phyloP scores from a whole-genome alignment of 140 eudicot species.

The Bidens hawaiensis region DNA sequence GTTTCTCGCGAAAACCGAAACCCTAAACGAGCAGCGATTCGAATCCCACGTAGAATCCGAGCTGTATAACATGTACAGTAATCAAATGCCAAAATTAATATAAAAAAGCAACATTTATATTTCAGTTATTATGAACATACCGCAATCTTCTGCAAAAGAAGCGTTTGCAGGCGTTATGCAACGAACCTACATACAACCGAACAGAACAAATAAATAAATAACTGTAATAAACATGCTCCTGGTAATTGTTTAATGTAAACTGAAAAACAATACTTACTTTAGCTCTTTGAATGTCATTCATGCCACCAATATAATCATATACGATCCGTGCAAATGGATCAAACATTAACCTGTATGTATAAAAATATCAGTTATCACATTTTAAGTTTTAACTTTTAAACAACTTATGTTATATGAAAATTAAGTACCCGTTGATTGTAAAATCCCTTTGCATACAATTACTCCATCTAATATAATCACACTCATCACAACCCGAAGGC shows the following conservation, averaged over 20 bases:
- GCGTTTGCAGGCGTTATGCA: constrained; percentile 46
- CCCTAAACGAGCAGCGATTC: constrained; percentile 67
- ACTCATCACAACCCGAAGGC: constrained; percentile 41
- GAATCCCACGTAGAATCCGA: constrained; percentile 62
- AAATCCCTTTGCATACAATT: constrained; percentile 62
- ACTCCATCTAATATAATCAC: constrained; percentile 56
- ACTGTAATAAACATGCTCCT: neutral
- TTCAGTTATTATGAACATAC: constrained; percentile 24
- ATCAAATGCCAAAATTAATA: constrained; percentile 16
- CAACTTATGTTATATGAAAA: constrained; percentile 12
- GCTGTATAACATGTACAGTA: constrained; percentile 33
- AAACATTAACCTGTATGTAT: constrained; percentile 55
- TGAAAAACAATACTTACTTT: constrained; percentile 46
- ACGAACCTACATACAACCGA: constrained; percentile 41
- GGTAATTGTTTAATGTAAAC: constrained; percentile 6
- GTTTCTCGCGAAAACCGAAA: constrained; percentile 56
- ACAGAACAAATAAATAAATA: neutral
- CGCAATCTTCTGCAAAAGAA: constrained; percentile 65
- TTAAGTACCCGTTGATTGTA: constrained; percentile 57
- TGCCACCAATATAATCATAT: constrained; percentile 60
- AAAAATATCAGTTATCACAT: constrained; percentile 1
- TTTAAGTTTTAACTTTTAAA: no score
- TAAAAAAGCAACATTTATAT: neutral
- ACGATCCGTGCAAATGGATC: constrained; percentile 60
- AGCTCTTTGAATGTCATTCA: constrained; percentile 59